Base-by-base conservation (phyloP, 768 basidiomycete genomes). In the Tulasnella sp. region DNA sequence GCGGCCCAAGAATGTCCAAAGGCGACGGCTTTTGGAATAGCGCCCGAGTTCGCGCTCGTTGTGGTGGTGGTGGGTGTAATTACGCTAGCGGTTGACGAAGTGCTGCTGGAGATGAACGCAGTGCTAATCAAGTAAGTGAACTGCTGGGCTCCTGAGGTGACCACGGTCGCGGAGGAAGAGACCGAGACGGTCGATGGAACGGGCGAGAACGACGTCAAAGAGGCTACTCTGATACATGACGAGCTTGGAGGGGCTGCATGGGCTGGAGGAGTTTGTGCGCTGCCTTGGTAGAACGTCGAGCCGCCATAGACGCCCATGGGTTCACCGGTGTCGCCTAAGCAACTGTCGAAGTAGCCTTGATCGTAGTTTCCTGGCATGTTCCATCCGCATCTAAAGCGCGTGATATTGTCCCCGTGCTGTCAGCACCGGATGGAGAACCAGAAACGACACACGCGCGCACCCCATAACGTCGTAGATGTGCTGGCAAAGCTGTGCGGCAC, bases 231-330 rank as follows among this genome's bases (percentile, higher is more conserved):
- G 18, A 75, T 73, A 78, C 83, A 83, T 58, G 80, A 79, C n/a
- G 81, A 82, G 34, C 81, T 80, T 6, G 81, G 72, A 14, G 82
- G 82, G 3, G 85, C 86, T 3, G 90, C 88, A 82, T 92, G 90
- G 2, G 91, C 86, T 10, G 87, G 62, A n/a, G 92, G 91, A 1
- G 90, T 92, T 0, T 80, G 83, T 0, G 88, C 87, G 44, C 90
- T 84, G 56, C 91, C 91, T 86, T 94, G 93, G 83, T 88, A 84
- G 86, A 90, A 93, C 0, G 91, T 92, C 21, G 91, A 92, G 21
- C 86, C 84, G 38, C 90, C 90, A 82, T 92, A 92, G 24, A 92
- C 88, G 42, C 91, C 92, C 90, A 91, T 91, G 7, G 91, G 89
- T 89, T 90, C 77, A 72, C 71, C 77, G 14, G 34, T 42, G 75